Evolutionary conservation across 805 yeast species (phyloP), one percentile per base, ranked within the genome.

Genomic region (Starmerella bombicola): DNA sequence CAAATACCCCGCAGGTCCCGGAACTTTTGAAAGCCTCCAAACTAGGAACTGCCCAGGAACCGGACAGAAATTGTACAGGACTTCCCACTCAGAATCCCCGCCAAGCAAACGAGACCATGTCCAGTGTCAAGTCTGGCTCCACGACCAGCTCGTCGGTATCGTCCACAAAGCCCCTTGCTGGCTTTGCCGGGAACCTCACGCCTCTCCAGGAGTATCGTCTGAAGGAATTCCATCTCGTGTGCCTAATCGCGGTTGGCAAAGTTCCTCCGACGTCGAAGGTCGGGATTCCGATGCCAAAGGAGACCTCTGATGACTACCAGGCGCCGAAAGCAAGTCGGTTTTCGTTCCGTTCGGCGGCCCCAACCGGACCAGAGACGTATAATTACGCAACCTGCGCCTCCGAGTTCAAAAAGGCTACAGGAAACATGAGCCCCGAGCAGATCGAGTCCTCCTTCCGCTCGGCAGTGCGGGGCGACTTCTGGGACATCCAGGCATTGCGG

Each of bases 401-500:
- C 30, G 50, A 50, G 22, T 61, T 76, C 41, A 72, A 73, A 48
- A 62, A 69, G 1, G 62, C 74, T 1, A 56, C 78, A 38, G 63
- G 69, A 40, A 71, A 68, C 34, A 59, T 76, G 44, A 67, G 74
- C 19, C 71, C 78, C 0, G 67, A 66, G 18, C 67, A 66, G 17
- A 54, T 76, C 7, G 71, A 73, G 46, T 58, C 58, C 7, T 68
- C 70, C 47, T 67, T 76, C 55, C 73, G 80, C 78, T 56, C 63
- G 32, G 67, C 76, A 67, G 54, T 75, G 37, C 76, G 88, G 61
- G 70, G 75, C 31, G 97, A 88, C 58, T 68, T 78, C 35, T 80
- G 93, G 3, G 99, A 91, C 60, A 78, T 80, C 52, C 60, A 78
- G 50, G 37, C 83, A 23, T 66, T 86, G 54, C 71, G 93, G 53